phyloP scores from a whole-genome alignment of 345 rosid species.

The Citrus mangshanensis region DNA sequence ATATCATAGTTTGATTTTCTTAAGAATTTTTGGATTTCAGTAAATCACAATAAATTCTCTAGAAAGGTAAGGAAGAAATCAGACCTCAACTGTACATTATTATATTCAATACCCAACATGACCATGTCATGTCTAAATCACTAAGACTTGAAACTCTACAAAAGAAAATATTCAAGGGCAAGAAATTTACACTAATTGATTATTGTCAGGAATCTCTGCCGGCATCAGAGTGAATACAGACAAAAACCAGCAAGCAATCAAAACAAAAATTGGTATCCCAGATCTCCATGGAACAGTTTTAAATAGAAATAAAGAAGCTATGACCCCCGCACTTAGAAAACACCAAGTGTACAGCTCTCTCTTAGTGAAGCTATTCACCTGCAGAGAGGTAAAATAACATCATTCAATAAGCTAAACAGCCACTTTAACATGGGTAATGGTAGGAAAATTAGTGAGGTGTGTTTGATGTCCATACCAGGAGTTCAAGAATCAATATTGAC shows the following conservation, averaged over 20 bases:
- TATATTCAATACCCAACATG: background rate
- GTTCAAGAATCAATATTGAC: conserved; percentile 65
- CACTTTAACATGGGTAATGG: conserved; percentile 8
- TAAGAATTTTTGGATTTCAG: background rate
- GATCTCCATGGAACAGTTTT: conserved; percentile 72
- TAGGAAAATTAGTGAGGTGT: background rate
- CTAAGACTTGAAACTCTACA: background rate
- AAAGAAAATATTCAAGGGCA: conserved; percentile 8
- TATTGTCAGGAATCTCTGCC: conserved; percentile 95
- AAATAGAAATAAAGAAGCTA: conserved; percentile 57
- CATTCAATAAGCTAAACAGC: conserved; percentile 16
- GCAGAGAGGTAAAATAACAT: conserved; percentile 31
- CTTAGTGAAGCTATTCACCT: conserved; percentile 95
- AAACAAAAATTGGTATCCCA: conserved; percentile 71
- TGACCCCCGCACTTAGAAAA: conserved; percentile 58
- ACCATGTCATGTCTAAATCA: background rate
- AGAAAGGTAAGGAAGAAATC: too few relatives aligned
- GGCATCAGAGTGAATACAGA: conserved; percentile 93
- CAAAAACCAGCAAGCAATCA: conserved; percentile 71
- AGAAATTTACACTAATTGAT: conserved; percentile 71
- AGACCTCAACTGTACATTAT: background rate
- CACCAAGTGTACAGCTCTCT: conserved; percentile 93
- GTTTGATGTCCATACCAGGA: conserved; percentile 55
- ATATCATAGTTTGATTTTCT: background rate
- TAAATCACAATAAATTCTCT: background rate